A percentile compares a stretch with the other conserved stretches of the same genome.
These are phyloP conservation scores for Colletotrichum melonis DNA, from an alignment of 2,329 filamentous ascomycete species.

Conservation along the genomic window DNA sequence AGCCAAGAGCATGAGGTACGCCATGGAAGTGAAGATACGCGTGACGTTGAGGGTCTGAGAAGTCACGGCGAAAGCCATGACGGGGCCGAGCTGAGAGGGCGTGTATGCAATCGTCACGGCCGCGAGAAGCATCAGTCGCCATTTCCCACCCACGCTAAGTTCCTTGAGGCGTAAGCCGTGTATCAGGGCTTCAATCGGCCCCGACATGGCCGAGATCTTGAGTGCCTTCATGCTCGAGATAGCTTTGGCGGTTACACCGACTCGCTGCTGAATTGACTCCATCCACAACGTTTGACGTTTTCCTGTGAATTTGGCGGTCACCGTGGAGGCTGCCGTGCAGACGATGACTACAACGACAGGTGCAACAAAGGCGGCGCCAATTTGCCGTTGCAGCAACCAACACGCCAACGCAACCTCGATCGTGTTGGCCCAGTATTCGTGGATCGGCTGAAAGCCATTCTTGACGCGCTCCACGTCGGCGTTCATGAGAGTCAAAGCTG, in stretches of 20 bases:
- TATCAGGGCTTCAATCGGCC: conserved; percentile 43
- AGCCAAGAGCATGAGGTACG: conserved; percentile 48
- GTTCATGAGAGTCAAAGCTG: conserved; percentile 59
- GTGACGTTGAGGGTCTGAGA: conserved; percentile 40
- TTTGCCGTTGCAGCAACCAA: conserved; percentile 57
- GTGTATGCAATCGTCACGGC: conserved; percentile 45
- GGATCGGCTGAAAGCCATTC: conserved; percentile 46
- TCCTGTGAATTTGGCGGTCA: conserved; percentile 15
- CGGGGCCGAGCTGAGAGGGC: conserved; percentile 49
- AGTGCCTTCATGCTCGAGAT: conserved; percentile 52
- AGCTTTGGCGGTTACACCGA: conserved; percentile 41
- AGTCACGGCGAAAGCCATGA: conserved; percentile 46
- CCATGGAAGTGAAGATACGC: conserved; percentile 47
- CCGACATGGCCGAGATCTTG: conserved; percentile 50
- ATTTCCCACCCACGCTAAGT: conserved; percentile 42
- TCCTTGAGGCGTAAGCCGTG: conserved; percentile 49
- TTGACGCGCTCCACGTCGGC: conserved; percentile 58
- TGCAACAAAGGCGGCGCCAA: conserved; percentile 22
- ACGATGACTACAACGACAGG: conserved; percentile 14
- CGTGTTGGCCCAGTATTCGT: conserved; percentile 53
- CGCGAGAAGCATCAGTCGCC: conserved; percentile 39
- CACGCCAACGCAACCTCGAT: conserved; percentile 57
- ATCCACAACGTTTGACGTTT: conserved; percentile 40
- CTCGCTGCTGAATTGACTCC: conserved; percentile 38
- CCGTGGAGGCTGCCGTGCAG: neutral